Evolutionary conservation across 75 land plant species (phyloP).

Genomic region (Pinus taeda): DNA sequence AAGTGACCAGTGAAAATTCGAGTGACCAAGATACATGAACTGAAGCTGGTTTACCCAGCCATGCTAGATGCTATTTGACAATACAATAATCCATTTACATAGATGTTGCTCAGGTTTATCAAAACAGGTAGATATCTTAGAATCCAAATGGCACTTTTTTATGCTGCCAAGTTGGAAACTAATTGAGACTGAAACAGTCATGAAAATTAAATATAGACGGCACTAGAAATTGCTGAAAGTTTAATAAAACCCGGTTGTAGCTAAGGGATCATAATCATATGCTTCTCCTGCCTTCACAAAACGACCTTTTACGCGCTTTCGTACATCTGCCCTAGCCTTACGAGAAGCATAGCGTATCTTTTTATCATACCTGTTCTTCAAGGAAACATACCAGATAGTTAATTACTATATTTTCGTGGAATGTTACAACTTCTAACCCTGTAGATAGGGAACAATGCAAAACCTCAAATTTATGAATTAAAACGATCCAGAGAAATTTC

Average conservation of each 20-base stretch:
- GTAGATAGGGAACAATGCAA: not conserved
- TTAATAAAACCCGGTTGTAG: constrained; percentile 29
- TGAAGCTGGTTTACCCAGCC: not conserved
- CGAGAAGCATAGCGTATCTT: constrained; percentile 55
- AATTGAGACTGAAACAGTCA: not conserved
- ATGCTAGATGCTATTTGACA: not conserved
- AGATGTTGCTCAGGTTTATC: not conserved
- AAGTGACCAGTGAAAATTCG: not conserved
- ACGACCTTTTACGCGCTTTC: constrained; percentile 51
- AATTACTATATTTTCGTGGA: not conserved
- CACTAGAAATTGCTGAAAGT: not conserved
- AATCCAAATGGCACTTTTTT: not conserved
- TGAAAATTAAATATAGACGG: not conserved
- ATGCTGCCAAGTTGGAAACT: not conserved
- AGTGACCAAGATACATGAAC: not conserved
- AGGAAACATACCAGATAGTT: constrained; percentile 1
- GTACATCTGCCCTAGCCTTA: constrained; percentile 50
- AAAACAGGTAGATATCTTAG: not conserved
- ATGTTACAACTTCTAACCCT: not conserved
- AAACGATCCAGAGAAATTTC: not conserved
- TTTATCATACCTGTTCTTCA: constrained; percentile 41
- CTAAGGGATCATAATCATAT: constrained; percentile 51
- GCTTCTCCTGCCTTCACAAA: constrained; percentile 60
- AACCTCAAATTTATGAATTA: not conserved
- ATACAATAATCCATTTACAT: not conserved